A percentile compares a stretch with the other conserved stretches of the same genome.
Evolutionary conservation across 352 stramenopile genomes (phyloP).

Genomic region (Pythium dissimile): DNA sequence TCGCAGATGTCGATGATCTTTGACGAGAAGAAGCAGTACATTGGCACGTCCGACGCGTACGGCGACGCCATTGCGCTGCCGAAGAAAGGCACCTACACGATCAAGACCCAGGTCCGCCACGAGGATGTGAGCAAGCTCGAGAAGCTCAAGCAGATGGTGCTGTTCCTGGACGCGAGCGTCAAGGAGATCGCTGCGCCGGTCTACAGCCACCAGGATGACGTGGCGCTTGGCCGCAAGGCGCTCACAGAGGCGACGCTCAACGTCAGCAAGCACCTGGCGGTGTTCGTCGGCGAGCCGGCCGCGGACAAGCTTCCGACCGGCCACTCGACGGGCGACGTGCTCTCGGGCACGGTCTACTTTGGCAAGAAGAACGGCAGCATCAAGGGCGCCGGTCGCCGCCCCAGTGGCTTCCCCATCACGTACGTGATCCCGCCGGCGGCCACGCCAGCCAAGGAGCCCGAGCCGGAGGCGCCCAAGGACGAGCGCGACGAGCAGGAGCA

Average conservation of each 20-base stretch:
- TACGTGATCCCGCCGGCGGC: constrained; percentile 71
- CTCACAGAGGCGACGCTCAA: constrained; percentile 44
- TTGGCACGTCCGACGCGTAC: constrained; percentile 83
- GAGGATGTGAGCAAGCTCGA: constrained; percentile 82
- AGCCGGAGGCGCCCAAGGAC: constrained; percentile 65
- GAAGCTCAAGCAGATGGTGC: constrained; percentile 74
- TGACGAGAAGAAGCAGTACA: constrained; percentile 92
- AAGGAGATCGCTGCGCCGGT: constrained; percentile 66
- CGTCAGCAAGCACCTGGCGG: constrained; percentile 52
- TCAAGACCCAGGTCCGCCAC: constrained; percentile 76
- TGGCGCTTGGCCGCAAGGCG: constrained; percentile 51
- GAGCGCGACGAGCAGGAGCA: constrained; percentile 63
- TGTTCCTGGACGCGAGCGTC: constrained; percentile 69
- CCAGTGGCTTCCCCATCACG: constrained; percentile 63
- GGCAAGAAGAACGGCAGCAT: constrained; percentile 67
- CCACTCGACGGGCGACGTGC: constrained; percentile 49
- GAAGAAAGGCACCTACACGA: constrained; percentile 85
- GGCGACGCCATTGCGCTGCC: constrained; percentile 64
- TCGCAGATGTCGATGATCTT: constrained; percentile 93
- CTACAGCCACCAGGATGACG: constrained; percentile 66
- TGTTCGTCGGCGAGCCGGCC: constrained; percentile 74
- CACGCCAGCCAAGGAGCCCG: constrained; percentile 51
- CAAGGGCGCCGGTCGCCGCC: constrained; percentile 55
- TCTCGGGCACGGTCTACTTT: constrained; percentile 69
- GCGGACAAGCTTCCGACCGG: constrained; percentile 67